A percentile compares a stretch with the other conserved stretches of the same genome.
Evolutionary conservation across 2,329 filamentous ascomycete species (phyloP).

Genomic region (Apiospora sp.): DNA sequence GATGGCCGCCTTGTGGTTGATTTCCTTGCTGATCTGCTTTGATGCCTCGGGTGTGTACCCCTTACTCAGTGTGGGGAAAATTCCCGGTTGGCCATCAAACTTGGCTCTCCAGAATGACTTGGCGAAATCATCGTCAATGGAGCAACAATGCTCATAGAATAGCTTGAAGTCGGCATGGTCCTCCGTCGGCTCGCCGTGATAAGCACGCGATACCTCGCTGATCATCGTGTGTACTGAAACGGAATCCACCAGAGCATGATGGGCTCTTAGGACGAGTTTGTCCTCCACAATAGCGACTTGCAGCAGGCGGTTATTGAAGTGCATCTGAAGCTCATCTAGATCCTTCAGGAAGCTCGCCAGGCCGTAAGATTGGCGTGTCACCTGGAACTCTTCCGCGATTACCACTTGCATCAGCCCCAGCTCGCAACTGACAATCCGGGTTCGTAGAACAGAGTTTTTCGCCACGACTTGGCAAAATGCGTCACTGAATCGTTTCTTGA

Average conservation of each 20-base stretch:
- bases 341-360: conserved; percentile 10
- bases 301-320: conserved; percentile 22
- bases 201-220: conserved; percentile 25
- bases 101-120: conserved; percentile 31
- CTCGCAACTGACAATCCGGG: conserved; percentile 29
- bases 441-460: conserved; percentile 29
- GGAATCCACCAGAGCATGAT: conserved; percentile 30
- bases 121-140: conserved; percentile 26
- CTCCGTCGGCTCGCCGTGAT: conserved; percentile 22
- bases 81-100: conserved; percentile 27
- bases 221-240: conserved; percentile 16
- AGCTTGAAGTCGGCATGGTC: conserved; percentile 27
- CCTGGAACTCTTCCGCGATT: conserved; percentile 10
- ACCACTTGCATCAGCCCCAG: conserved; percentile 30
- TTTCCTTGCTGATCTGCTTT: conserved; percentile 6
- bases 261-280: conserved; percentile 27
- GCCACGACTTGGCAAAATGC: conserved; percentile 28
- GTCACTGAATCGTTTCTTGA: conserved; percentile 29
- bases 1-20: conserved; percentile 8
- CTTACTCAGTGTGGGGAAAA: conserved; percentile 25
- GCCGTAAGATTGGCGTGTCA: background rate
- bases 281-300: conserved; percentile 26
- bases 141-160: conserved; percentile 24
- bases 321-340: background rate
- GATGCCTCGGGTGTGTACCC: background rate